A percentile compares a stretch with the other conserved stretches of the same genome.
Conservation (phyloP, 106 monocot species). For the Allium sativum region DNA sequence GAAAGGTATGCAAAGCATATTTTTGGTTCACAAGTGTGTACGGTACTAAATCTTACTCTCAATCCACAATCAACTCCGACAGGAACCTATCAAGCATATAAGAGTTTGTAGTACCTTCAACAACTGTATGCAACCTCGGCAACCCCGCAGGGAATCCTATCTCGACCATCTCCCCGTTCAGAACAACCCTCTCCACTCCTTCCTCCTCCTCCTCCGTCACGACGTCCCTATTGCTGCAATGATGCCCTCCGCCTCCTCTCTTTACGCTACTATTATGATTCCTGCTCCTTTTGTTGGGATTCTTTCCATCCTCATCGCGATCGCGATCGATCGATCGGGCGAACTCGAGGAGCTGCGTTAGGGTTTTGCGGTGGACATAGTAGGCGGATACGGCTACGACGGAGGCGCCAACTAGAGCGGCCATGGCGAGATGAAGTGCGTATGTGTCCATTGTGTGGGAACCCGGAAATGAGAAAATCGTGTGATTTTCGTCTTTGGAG, state of each 20-base stretch:
- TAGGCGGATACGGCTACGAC: conserved; percentile 71
- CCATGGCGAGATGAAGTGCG: conserved; percentile 67
- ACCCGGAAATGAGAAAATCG: background rate
- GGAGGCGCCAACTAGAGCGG: conserved; percentile 80
- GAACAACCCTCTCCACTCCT: conserved; percentile 7
- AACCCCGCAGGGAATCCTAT: conserved; percentile 12
- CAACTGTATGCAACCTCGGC: conserved; percentile 15
- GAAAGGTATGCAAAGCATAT: too few relatives aligned
- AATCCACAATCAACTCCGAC: conserved; percentile 7
- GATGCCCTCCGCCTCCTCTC: conserved; percentile 17
- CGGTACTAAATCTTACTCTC: background rate
- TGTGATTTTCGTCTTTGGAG: conserved; percentile 1
- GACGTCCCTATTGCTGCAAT: conserved; percentile 13
- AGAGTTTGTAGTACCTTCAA: conserved; percentile 7
- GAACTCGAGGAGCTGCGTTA: conserved; percentile 56
- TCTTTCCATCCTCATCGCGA: background rate
- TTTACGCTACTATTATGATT: background rate
- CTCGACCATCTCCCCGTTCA: conserved; percentile 9
- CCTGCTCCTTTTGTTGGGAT: background rate
- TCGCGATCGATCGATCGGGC: conserved; percentile 30
- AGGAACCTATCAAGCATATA: conserved; percentile 10
- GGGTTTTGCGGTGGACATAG: conserved; percentile 80
- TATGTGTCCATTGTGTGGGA: conserved; percentile 34
- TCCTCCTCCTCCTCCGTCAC: conserved; percentile 19
- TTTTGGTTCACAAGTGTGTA: background rate